Evolutionary conservation across 257 asterid species (phyloP).

Genomic region (Nicotiana undulata): DNA sequence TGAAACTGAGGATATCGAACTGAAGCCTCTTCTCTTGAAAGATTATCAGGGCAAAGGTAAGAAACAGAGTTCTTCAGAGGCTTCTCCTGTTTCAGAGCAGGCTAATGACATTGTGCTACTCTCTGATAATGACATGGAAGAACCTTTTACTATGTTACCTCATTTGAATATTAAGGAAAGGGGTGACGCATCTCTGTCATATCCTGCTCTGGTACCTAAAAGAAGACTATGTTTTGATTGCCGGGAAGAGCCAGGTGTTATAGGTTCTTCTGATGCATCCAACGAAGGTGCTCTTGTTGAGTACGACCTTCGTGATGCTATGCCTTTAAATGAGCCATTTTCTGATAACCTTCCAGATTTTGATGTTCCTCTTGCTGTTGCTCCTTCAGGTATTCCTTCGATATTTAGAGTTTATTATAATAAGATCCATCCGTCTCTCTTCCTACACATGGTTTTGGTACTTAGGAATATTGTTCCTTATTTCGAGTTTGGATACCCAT

Average conservation of each 20-base stretch:
- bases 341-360: neutral
- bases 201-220: no score
- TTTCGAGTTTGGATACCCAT: neutral
- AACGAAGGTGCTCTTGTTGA: constrained; percentile 8
- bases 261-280: neutral
- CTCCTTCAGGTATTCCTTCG: constrained; percentile 8
- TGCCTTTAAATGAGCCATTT: constrained; percentile 2
- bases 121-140: constrained; percentile 9
- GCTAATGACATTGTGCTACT: neutral
- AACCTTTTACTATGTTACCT: neutral
- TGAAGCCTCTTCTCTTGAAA: neutral
- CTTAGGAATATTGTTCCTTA: neutral
- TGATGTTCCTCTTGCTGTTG: constrained; percentile 12
- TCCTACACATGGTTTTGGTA: neutral
- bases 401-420: constrained; percentile 6
- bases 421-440: neutral
- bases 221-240: no score
- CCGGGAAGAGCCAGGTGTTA: neutral
- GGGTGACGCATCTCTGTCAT: no score
- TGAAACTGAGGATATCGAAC: constrained; percentile 9
- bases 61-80: constrained; percentile 14
- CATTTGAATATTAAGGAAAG: neutral
- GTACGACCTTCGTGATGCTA: neutral
- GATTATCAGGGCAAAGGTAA: constrained; percentile 10
- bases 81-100: constrained; percentile 7